Percentiles rank a stretch among this genome's conserved stretches.
Conservation (phyloP, 345 rosid genomes). For the Hevea brasiliensis region DNA sequence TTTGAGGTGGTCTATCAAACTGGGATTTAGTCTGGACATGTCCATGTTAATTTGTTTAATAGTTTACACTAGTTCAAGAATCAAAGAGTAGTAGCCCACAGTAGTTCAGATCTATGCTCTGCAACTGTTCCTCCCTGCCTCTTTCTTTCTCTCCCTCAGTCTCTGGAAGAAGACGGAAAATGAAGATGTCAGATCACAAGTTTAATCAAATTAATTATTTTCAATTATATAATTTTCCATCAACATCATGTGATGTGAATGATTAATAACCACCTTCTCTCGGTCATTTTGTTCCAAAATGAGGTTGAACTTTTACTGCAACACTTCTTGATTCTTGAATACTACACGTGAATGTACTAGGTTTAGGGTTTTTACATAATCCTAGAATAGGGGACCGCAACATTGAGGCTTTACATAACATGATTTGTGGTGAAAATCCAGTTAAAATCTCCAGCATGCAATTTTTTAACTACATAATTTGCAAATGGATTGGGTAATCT, state of each 20-base stretch:
- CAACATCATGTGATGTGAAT: neutral
- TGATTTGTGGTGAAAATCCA: constrained; percentile 52
- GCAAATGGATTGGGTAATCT: constrained; percentile 33
- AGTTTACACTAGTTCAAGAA: no score
- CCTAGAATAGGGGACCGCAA: constrained; percentile 68
- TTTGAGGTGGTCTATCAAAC: no score
- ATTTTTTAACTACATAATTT: constrained; percentile 21
- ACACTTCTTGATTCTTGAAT: neutral
- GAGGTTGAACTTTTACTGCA: neutral
- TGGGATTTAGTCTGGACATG: no score
- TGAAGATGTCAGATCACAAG: neutral
- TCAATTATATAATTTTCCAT: neutral
- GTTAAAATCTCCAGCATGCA: constrained; percentile 60
- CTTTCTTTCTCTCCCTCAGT: no score
- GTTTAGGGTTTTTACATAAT: constrained; percentile 46
- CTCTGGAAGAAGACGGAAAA: neutral
- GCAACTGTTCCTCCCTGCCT: neutral
- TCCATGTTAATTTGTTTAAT: no score
- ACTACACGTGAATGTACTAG: constrained; percentile 19
- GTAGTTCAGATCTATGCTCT: neutral
- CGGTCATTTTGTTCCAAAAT: no score
- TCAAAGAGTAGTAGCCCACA: no score
- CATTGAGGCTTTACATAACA: constrained; percentile 52
- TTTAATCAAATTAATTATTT: neutral
- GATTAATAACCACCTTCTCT: neutral